Percentiles rank a stretch among this genome's conserved stretches.
Evolutionary conservation across 257 asterid genomes (phyloP).

Genomic region (Knoxia roxburghii): DNA sequence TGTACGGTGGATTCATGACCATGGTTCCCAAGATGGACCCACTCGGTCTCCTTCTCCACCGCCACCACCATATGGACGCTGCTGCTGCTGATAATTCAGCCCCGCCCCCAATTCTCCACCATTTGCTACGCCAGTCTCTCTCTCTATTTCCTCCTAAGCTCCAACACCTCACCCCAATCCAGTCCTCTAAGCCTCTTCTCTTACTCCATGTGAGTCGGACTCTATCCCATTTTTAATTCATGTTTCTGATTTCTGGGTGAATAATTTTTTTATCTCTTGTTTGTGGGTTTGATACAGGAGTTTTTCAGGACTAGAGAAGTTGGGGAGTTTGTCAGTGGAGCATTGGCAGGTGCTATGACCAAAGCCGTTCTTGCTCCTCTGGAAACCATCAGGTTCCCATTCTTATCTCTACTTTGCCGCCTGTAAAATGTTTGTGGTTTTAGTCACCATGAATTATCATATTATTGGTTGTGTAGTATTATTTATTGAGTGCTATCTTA

Average conservation of each 20-base stretch:
- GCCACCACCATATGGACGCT: neutral
- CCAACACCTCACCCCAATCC: neutral
- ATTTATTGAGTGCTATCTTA: no score
- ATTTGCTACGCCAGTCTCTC: neutral
- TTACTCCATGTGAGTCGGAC: neutral
- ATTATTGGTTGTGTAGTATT: no score
- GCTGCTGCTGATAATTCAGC: neutral
- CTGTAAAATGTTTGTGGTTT: no score
- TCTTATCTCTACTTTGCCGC: neutral
- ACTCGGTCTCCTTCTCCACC: conserved; percentile 6
- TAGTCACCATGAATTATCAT: no score
- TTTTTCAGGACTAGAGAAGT: conserved; percentile 61
- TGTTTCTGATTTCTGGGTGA: no score
- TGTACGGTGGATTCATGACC: conserved; percentile 3
- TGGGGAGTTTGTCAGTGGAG: conserved; percentile 89
- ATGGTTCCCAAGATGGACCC: conserved; percentile 4
- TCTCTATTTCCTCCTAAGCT: conserved; percentile 1
- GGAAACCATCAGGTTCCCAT: conserved; percentile 79
- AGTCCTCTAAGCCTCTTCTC: neutral
- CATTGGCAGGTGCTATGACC: conserved; percentile 96
- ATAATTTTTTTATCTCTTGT: no score
- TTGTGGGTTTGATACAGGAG: conserved; percentile 35
- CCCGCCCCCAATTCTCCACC: neutral
- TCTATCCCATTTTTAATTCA: no score
- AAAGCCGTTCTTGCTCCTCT: conserved; percentile 97